These are phyloP conservation scores for Botrytis paeoniae DNA, from an alignment of 2,329 filamentous ascomycete genomes.

Conservation along the genomic window DNA sequence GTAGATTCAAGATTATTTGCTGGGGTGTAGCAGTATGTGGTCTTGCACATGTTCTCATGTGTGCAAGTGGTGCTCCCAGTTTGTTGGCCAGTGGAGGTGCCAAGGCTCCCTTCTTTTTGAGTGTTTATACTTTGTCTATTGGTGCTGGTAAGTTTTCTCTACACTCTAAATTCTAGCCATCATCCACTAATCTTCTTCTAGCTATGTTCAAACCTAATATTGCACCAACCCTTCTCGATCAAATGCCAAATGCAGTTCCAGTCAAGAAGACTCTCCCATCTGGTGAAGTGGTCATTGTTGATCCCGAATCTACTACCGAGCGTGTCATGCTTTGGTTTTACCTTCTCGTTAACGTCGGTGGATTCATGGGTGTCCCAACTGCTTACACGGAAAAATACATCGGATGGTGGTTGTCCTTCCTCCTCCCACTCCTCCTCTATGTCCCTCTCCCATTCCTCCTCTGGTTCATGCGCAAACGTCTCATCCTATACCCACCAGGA, in stretches of 20 bases:
- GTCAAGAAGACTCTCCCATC: slow-evolving; percentile 47
- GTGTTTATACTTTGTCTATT: slow-evolving; percentile 32
- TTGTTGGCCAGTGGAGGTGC: slow-evolving; percentile 58
- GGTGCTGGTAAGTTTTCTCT: slow-evolving; percentile 39
- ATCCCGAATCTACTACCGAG: slow-evolving; percentile 55
- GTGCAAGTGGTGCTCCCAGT: slow-evolving; percentile 60
- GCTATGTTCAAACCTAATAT: slow-evolving; percentile 73
- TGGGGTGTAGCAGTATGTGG: slow-evolving; percentile 50
- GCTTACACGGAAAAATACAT: slow-evolving; percentile 45
- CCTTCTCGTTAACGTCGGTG: slow-evolving; percentile 66
- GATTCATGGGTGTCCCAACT: slow-evolving; percentile 46
- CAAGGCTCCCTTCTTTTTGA: slow-evolving; percentile 46
- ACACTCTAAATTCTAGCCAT: slow-evolving; percentile 51
- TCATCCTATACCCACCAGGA: slow-evolving; percentile 46
- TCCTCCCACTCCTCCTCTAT: slow-evolving; percentile 57
- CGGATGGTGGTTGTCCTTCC: slow-evolving; percentile 50
- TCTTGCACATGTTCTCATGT: slow-evolving; percentile 59
- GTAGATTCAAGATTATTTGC: slow-evolving; percentile 62
- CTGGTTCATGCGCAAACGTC: slow-evolving; percentile 41
- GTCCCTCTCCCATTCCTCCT: slow-evolving; percentile 54
- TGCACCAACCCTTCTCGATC: slow-evolving; percentile 59
- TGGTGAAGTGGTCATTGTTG: slow-evolving; percentile 59
- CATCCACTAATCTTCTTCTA: slow-evolving; percentile 48
- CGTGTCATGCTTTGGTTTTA: slow-evolving; percentile 55
- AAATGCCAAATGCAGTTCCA: slow-evolving; percentile 45